A percentile compares a stretch with the other conserved stretches of the same genome.
Evolutionary conservation across 805 yeast species (phyloP).

Genomic region (Cyberlindnera subsufficiens): DNA sequence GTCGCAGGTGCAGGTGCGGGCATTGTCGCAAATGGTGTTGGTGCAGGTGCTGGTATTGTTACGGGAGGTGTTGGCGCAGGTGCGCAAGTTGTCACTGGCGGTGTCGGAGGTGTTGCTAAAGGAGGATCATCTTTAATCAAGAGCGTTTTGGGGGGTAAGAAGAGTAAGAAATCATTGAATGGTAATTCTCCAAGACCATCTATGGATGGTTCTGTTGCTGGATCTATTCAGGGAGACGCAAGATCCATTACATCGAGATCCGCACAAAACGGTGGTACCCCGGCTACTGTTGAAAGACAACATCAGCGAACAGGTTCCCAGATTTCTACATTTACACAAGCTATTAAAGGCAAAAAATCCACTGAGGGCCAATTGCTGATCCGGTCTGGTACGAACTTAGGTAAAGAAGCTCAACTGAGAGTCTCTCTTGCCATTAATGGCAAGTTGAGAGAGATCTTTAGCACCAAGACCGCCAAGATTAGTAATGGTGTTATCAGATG

Average conservation of each 20-base stretch:
- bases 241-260: conserved; percentile 4
- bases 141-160: conserved; percentile 27
- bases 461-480: conserved; percentile 55
- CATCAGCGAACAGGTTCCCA: conserved; percentile 19
- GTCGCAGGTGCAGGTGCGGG: conserved; percentile 35
- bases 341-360: conserved; percentile 14
- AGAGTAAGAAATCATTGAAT: conserved; percentile 23
- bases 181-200: conserved; percentile 32
- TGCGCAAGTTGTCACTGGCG: conserved; percentile 40
- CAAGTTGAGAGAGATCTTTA: conserved; percentile 49
- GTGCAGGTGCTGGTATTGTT: conserved; percentile 40
- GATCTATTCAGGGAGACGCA: conserved; percentile 2
- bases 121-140: conserved; percentile 38
- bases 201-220: conserved; percentile 1
- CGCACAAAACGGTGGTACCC: conserved; percentile 4
- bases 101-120: conserved; percentile 38
- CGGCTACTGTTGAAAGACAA: conserved; percentile 6
- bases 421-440: conserved; percentile 42
- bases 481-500: conserved; percentile 41
- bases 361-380: conserved; percentile 46
- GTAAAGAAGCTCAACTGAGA: conserved; percentile 44
- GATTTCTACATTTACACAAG: conserved; percentile 17
- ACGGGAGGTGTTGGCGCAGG: conserved; percentile 45
- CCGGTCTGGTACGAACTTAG: conserved; percentile 40
- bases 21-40: conserved; percentile 35